Evolutionary conservation across 257 asterid species (phyloP), one percentile per base, ranked within the genome.

Genomic region (Ocimum tenuiflorum): DNA sequence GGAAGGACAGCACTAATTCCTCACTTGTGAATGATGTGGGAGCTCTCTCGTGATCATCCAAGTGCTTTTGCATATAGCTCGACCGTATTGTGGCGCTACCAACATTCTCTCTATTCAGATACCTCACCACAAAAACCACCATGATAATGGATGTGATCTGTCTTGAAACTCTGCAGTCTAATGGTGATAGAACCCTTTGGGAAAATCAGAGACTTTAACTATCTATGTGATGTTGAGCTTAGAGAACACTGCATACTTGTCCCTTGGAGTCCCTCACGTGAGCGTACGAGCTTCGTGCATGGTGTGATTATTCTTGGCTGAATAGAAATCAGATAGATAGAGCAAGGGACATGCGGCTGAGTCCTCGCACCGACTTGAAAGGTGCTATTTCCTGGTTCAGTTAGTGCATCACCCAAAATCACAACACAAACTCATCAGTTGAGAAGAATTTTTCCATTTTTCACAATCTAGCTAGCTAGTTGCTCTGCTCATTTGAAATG

Each of bases 71-170:
- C n/a, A 39, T 7, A 39, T 39, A 1, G 45, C n/a, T 39, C 8
- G 45, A 39, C 3, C 0, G 3, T 2, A n/a, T 10, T 0, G 45
- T 39, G 45, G n/a, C n/a, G 45, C 52, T 10, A 75, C 53, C 54
- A 60, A 72, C 8, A n/a, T n/a, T n/a, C n/a, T 76, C 82, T 64
- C 76, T 57, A 12, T 71, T 67, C 54, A 80, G 29, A 60, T 73
- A 80, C 1, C 62, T 54, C 15, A 42, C 69, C 15, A 80, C 23
- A 47, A 71, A 80, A 50, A 63, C 29, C 12, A 58, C 24, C 19
- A 76, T 60, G 54, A 78, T 55, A 50, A 53, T 11, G 20, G 70
- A 29, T 36, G 75, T 74, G 35, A 78, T 46, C 18, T 72, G 46
- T 15, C 47, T 14, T 22, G 24, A 77, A 77, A 54, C 74, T 77